phyloP scores from a whole-genome alignment of 2,329 filamentous ascomycete species.

The Huntiella bhutanensis region DNA sequence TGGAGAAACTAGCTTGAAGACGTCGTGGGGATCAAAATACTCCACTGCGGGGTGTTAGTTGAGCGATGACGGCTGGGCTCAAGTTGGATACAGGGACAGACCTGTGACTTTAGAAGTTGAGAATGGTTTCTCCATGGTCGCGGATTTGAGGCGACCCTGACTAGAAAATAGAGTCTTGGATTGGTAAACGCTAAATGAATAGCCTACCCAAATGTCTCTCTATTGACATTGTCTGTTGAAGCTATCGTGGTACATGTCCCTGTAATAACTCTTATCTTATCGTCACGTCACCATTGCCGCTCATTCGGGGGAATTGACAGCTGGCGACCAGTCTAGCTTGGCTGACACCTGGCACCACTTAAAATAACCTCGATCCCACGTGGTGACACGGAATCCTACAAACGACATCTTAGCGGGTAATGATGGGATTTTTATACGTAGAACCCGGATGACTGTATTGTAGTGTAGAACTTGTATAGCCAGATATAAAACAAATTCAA shows the following conservation, averaged over 20 bases:
- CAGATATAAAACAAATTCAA: not conserved
- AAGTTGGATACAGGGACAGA: slow-evolving; percentile 19
- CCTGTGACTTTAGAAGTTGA: slow-evolving; percentile 64
- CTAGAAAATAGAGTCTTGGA: not conserved
- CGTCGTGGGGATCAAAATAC: slow-evolving; percentile 81
- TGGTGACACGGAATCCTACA: not conserved
- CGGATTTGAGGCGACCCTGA: not conserved
- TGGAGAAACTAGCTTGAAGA: slow-evolving; percentile 66
- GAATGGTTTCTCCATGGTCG: slow-evolving; percentile 42
- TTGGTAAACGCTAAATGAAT: not conserved
- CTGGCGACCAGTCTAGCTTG: no score
- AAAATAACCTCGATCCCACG: no score
- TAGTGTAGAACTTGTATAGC: not conserved
- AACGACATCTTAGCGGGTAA: not conserved
- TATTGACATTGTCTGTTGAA: no score
- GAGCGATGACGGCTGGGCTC: not conserved
- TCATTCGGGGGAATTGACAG: not conserved
- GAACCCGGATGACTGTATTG: not conserved
- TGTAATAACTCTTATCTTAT: not conserved
- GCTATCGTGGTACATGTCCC: no score
- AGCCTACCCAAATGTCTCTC: no score
- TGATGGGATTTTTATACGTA: not conserved
- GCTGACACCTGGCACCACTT: not conserved
- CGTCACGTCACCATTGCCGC: not conserved
- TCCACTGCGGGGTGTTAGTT: slow-evolving; percentile 43